Conservation (phyloP, 768 basidiomycete genomes). For the Mycena olivaceomarginata region DNA sequence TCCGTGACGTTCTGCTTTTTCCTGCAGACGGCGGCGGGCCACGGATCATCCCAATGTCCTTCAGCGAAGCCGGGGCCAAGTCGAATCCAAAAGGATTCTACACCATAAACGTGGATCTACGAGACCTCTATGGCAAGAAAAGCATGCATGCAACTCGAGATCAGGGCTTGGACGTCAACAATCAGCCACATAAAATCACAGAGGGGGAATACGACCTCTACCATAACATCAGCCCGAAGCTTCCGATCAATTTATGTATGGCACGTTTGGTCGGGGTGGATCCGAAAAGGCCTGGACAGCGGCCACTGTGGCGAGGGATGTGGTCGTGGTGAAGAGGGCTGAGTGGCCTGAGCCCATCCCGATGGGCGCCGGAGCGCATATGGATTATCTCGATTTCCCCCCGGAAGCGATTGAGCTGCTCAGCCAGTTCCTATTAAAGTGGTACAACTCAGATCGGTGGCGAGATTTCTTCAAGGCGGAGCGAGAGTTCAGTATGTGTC, state of each 20-base stretch:
- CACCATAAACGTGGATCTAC: conserved; percentile 24
- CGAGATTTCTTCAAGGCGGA: conserved; percentile 7
- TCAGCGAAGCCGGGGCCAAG: conserved; percentile 20
- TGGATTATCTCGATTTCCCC: conserved; percentile 26
- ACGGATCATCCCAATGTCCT: conserved; percentile 17
- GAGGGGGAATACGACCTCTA: conserved; percentile 18
- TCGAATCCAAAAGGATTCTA: conserved; percentile 22
- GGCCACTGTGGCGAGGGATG: conserved; percentile 31
- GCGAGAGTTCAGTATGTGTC: conserved; percentile 11
- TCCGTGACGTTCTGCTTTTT: conserved; percentile 22
- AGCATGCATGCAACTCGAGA: conserved; percentile 20
- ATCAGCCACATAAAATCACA: neutral
- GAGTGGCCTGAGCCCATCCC: conserved; percentile 19
- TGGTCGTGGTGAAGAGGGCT: conserved; percentile 20
- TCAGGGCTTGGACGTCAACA: neutral
- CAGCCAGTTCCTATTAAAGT: neutral
- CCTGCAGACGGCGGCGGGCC: conserved; percentile 28
- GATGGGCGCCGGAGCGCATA: conserved; percentile 1
- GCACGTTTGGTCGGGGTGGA: conserved; percentile 15
- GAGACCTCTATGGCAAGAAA: conserved; percentile 2
- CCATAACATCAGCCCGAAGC: conserved; percentile 28
- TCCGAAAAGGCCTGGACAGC: conserved; percentile 17
- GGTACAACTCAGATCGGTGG: conserved; percentile 30
- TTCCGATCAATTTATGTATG: conserved; percentile 25
- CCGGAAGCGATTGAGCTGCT: neutral